Percentiles rank a stretch among this genome's conserved stretches.
Conservation (phyloP, 345 rosid species). For the Ailanthus altissimus region DNA sequence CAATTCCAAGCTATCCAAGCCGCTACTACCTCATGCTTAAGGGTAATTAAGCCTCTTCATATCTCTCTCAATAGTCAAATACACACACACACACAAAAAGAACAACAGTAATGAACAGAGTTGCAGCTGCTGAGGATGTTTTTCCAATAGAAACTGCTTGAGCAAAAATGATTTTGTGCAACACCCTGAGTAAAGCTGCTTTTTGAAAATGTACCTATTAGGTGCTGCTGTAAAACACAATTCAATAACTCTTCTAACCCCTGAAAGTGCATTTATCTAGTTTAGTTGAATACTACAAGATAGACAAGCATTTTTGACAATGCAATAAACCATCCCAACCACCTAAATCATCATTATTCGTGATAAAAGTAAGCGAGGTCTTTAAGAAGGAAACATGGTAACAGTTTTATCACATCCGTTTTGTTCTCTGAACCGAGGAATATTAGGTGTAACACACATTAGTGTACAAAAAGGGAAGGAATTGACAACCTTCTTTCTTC, state of each 20-base stretch:
- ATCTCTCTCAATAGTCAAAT: too few relatives aligned
- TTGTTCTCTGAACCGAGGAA: neutral
- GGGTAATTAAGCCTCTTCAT: too few relatives aligned
- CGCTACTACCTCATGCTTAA: too few relatives aligned
- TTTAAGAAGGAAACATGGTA: neutral
- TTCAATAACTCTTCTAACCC: neutral
- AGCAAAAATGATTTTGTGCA: too few relatives aligned
- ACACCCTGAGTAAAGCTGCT: neutral
- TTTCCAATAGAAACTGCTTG: too few relatives aligned
- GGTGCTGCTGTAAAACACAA: neutral
- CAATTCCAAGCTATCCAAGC: too few relatives aligned
- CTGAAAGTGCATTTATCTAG: neutral
- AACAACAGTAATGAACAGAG: too few relatives aligned
- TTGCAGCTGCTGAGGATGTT: too few relatives aligned
- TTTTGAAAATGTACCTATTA: neutral
- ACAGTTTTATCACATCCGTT: neutral
- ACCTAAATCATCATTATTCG: neutral
- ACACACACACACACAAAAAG: too few relatives aligned
- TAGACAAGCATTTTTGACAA: neutral
- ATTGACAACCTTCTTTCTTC: conserved; percentile 30
- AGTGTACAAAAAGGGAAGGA: conserved; percentile 35
- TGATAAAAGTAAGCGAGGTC: neutral
- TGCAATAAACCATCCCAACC: neutral
- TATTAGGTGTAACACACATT: conserved; percentile 21
- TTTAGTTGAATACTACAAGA: neutral